Evolutionary conservation across 2,329 filamentous ascomycete species (phyloP).

Genomic region (Davidsoniella australis): DNA sequence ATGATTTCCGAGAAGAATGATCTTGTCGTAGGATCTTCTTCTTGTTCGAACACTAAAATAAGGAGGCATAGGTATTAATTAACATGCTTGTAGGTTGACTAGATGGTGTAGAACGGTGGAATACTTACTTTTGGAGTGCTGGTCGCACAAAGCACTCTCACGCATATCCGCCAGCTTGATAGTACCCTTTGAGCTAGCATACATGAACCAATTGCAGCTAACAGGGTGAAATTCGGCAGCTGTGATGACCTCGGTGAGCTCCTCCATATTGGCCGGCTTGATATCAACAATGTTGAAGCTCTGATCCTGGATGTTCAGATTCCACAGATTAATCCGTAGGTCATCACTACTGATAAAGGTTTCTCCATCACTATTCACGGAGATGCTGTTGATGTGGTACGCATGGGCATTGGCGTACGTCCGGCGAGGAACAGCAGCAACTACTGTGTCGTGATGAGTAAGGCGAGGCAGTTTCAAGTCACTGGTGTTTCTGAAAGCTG

Average conservation of each 20-base stretch:
- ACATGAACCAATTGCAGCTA: constrained; percentile 99
- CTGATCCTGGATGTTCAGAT: constrained; percentile 96
- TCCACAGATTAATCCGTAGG: constrained; percentile 95
- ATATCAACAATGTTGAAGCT: constrained; percentile 99
- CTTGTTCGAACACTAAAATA: constrained; percentile 80
- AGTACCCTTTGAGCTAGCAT: constrained; percentile 94
- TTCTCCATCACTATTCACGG: constrained; percentile 98
- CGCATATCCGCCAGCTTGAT: constrained; percentile 99
- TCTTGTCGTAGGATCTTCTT: constrained; percentile 89
- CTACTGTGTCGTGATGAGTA: constrained; percentile 95
- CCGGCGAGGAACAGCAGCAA: constrained; percentile 85
- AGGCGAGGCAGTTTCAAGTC: constrained; percentile 88
- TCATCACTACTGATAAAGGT: constrained; percentile 99
- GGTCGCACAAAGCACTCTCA: constrained; percentile 86
- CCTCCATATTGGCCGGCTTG: constrained; percentile 99
- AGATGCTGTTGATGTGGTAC: constrained; percentile 99
- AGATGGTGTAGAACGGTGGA: constrained; percentile 3
- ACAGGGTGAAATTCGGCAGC: constrained; percentile 92
- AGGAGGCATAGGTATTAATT: not conserved
- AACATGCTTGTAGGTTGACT: not conserved
- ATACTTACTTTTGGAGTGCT: constrained; percentile 72
- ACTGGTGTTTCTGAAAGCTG: constrained; percentile 57
- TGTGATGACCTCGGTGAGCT: constrained; percentile 95
- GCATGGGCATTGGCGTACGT: constrained; percentile 97
- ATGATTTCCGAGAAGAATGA: constrained; percentile 99